Conservation (phyloP, 345 rosid genomes). For the Acer yangbiense region DNA sequence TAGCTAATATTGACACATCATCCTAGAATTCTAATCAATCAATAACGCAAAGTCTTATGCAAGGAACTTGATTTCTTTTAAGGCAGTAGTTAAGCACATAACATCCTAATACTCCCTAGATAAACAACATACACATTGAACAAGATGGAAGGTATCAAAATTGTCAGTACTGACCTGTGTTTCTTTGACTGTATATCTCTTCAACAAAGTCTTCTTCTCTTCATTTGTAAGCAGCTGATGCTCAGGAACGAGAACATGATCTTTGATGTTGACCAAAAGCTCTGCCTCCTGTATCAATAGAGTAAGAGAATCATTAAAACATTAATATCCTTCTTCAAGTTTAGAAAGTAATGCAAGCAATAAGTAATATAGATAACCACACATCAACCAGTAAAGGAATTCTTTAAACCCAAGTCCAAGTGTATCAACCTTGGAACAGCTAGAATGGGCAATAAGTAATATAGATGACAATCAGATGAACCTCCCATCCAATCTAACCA, state of each 20-base stretch:
- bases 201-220: conserved; percentile 80
- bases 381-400: neutral
- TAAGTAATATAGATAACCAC: neutral
- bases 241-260: conserved; percentile 77
- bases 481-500: neutral
- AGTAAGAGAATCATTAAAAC: neutral
- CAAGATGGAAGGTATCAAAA: neutral
- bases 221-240: conserved; percentile 70
- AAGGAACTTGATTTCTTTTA: neutral
- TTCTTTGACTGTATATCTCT: conserved; percentile 80
- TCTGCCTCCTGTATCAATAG: conserved; percentile 59
- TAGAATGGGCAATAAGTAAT: neutral
- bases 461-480: conserved; percentile 4
- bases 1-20: neutral
- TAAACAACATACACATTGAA: neutral
- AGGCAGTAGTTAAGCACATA: neutral
- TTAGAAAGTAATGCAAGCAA: neutral
- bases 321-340: neutral
- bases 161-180: conserved; percentile 57
- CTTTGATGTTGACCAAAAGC: conserved; percentile 70
- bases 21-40: neutral
- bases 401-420: neutral
- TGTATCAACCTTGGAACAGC: neutral
- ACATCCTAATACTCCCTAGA: neutral
- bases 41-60: neutral